Evolutionary conservation across 2,329 filamentous ascomycete species (phyloP), one percentile per base, ranked within the genome.

Genomic region (Diplodia seriata): DNA sequence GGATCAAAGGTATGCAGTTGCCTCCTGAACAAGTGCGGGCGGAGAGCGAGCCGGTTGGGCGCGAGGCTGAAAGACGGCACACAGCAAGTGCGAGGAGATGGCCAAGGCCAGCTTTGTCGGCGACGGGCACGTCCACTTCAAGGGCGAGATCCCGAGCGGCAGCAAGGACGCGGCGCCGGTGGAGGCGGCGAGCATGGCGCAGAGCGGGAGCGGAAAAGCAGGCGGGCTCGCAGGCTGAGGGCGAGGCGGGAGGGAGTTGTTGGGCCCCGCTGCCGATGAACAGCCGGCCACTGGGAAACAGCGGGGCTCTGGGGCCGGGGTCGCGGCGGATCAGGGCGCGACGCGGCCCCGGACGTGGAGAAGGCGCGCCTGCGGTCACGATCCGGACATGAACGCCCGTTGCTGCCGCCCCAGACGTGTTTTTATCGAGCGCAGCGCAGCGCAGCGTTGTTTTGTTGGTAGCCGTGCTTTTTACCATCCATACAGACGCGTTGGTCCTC

Each of bases 181-280:
- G 20, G 55, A 20, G 8, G 55, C 55, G 2, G 3, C 56, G 23
- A n/a, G 40, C 40, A 33, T 33, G 9, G 8, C 38, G 38, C 38
- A 61, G 56, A 23, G 18, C 18, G 43, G 59, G 8, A 31, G 26
- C 15, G 43, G 29, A 26, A 63, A 51, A 36, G 47, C 47, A 11
- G 47, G 59, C 43, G 59, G 43, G 31, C 59, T 51, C 11, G n/a
- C 40, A 14, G 57, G 57, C 3, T 62, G 59, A 61, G 7, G 14
- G 38, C 15, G n/a, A 14, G 55, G 43, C 14, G 53, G 2, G 15
- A n/a, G 40, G 14, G 12, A 38, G 23, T 26, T 2, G 43, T 11
- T 36, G 59, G 40, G 36, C 59, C 59, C 59, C 59, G 59, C 59
- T 63, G 29, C 59, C 59, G 59, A 51, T 14, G 59, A 63, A 63